phyloP scores from a whole-genome alignment of 805 yeast species.

The Kurtzmaniella cleridarum region DNA sequence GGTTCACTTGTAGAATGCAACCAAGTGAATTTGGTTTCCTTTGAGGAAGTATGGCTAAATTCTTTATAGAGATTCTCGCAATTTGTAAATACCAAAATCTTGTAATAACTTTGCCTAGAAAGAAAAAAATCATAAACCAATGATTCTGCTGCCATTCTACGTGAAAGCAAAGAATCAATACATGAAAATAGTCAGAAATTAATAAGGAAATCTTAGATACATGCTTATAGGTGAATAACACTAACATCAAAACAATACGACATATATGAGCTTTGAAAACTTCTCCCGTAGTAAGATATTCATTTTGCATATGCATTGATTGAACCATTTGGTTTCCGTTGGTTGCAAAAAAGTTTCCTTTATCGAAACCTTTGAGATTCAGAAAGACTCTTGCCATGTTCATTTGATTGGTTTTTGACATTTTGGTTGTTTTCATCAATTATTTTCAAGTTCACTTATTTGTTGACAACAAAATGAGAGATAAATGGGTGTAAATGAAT shows the following conservation, averaged over 20 bases:
- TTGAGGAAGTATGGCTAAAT: slow-evolving; percentile 8
- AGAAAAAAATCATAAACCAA: slow-evolving; percentile 5
- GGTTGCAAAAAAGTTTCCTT: too few species aligned
- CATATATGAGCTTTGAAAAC: slow-evolving; percentile 14
- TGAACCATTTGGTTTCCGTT: too few species aligned
- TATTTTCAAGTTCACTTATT: too few species aligned
- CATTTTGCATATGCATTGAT: too few species aligned
- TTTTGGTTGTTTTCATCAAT: too few species aligned
- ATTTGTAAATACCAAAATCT: slow-evolving; percentile 4
- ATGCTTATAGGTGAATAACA: slow-evolving; percentile 4
- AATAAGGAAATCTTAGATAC: not conserved
- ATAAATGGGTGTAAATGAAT: too few species aligned
- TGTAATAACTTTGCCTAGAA: slow-evolving; percentile 4
- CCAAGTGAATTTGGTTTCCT: slow-evolving; percentile 25
- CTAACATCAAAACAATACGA: slow-evolving; percentile 9
- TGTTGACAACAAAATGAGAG: too few species aligned
- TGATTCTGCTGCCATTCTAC: slow-evolving; percentile 1
- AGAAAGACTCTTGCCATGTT: too few species aligned
- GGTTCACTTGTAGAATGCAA: slow-evolving; percentile 24
- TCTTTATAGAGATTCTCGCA: slow-evolving; percentile 5
- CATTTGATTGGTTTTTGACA: too few species aligned
- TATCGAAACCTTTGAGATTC: too few species aligned
- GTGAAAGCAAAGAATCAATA: not conserved
- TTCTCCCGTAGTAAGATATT: slow-evolving; percentile 11
- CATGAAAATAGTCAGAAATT: not conserved